A percentile compares a stretch with the other conserved stretches of the same genome.
phyloP scores from a whole-genome alignment of 805 yeast genomes.

The Metschnikowia lochheadii region DNA sequence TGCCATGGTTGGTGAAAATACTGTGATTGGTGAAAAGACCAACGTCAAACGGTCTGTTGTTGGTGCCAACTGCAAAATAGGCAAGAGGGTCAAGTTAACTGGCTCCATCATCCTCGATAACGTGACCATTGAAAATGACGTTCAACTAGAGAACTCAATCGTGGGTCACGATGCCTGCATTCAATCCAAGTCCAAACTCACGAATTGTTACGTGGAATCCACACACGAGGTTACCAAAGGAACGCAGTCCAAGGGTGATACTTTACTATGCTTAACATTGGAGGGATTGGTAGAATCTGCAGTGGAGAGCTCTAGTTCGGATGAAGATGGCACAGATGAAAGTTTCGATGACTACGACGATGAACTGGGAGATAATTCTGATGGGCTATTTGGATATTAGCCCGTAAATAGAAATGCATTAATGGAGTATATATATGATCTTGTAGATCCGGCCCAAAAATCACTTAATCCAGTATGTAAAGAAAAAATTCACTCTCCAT shows the following conservation, averaged over 20 bases:
- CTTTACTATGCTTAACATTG: conserved; percentile 41
- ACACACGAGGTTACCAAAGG: conserved; percentile 62
- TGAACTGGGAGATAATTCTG: conserved; percentile 58
- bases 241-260: conserved; percentile 54
- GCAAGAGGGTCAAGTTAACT: conserved; percentile 80
- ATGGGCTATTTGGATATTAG: conserved; percentile 45
- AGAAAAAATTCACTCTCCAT: background rate
- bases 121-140: conserved; percentile 75
- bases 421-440: conserved; percentile 3
- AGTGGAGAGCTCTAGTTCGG: conserved; percentile 33
- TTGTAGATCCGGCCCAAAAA: conserved; percentile 4
- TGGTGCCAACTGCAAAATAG: conserved; percentile 71
- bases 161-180: conserved; percentile 69
- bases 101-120: conserved; percentile 78
- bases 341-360: conserved; percentile 39
- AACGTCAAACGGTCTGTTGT: conserved; percentile 83
- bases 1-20: conserved; percentile 65
- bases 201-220: conserved; percentile 84
- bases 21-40: conserved; percentile 75
- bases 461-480: background rate
- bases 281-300: conserved; percentile 38
- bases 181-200: conserved; percentile 59
- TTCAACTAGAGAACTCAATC: conserved; percentile 78
- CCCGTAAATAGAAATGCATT: conserved; percentile 8
- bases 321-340: conserved; percentile 36